Evolutionary conservation across 495 filamentous ascomycete species (phyloP).

Genomic region (Filosporella fistucella): DNA sequence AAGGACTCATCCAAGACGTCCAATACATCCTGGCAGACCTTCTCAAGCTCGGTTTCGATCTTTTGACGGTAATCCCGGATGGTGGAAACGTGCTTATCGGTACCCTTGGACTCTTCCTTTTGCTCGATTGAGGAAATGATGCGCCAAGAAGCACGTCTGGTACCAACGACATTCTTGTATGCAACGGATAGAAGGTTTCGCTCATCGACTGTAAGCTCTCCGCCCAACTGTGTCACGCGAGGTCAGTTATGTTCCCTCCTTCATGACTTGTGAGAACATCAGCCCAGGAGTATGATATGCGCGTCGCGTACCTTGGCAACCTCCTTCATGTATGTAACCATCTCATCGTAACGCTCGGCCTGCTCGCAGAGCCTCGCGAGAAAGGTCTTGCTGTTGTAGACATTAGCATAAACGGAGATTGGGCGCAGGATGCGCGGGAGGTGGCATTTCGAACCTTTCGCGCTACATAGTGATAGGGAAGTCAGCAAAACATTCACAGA

Average conservation of each 20-base stretch:
- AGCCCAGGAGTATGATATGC: too few species aligned
- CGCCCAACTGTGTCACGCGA: conserved; percentile 65
- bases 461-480: conserved; percentile 50
- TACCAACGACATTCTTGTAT: conserved; percentile 99
- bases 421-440: not conserved
- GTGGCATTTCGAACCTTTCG: conserved; percentile 63
- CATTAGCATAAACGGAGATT: conserved; percentile 11
- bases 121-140: conserved; percentile 99
- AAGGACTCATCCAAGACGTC: conserved; percentile 92
- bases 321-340: conserved; percentile 99
- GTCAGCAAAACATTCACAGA: conserved; percentile 11
- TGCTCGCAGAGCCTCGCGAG: conserved; percentile 99
- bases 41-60: conserved; percentile 97
- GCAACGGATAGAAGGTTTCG: conserved; percentile 98
- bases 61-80: conserved; percentile 98
- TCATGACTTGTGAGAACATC: too few species aligned
- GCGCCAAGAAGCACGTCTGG: conserved; percentile 97
- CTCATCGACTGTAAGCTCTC: conserved; percentile 96
- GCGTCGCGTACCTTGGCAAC: conserved; percentile 99
- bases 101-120: conserved; percentile 99
- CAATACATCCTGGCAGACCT: conserved; percentile 97
- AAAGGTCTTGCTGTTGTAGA: conserved; percentile 93
- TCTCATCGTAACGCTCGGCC: conserved; percentile 99
- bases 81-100: conserved; percentile 91
- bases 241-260: conserved; percentile 11